phyloP scores from a whole-genome alignment of 352 stramenopile species.

The Globisporangium sylvaticum region DNA sequence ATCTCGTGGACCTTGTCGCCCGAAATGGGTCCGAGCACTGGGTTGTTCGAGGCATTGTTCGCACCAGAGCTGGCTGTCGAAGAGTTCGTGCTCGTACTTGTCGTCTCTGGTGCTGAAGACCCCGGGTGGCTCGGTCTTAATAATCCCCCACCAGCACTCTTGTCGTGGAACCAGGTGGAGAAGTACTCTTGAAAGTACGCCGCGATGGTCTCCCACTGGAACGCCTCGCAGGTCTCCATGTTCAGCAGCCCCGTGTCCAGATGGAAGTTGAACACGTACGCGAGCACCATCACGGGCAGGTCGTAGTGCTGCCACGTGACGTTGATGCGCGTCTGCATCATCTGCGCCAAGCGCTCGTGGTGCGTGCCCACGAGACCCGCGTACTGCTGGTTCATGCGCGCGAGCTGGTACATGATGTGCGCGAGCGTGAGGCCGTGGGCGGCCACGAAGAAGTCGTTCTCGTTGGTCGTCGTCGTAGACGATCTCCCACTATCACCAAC shows the following conservation, averaged over 20 bases:
- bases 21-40: slow-evolving; percentile 21
- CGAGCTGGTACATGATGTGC: slow-evolving; percentile 78
- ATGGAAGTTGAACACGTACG: slow-evolving; percentile 80
- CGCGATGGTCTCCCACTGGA: slow-evolving; percentile 51
- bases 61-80: background rate
- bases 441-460: slow-evolving; percentile 23
- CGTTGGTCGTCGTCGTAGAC: slow-evolving; percentile 9
- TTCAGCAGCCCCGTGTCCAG: slow-evolving; percentile 56
- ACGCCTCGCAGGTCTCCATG: slow-evolving; percentile 32
- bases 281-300: slow-evolving; percentile 63
- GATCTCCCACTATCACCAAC: background rate
- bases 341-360: slow-evolving; percentile 29
- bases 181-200: slow-evolving; percentile 73
- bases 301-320: slow-evolving; percentile 72
- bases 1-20: slow-evolving; percentile 38
- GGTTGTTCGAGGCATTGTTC: background rate
- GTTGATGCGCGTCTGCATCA: slow-evolving; percentile 49
- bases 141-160: background rate
- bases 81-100: background rate
- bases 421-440: slow-evolving; percentile 54
- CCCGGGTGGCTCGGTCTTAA: background rate
- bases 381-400: slow-evolving; percentile 72
- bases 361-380: slow-evolving; percentile 24
- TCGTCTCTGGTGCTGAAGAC: background rate
- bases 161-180: slow-evolving; percentile 48